phyloP scores from a whole-genome alignment of 169 alveolate species.

The Babesia gibsoni region DNA sequence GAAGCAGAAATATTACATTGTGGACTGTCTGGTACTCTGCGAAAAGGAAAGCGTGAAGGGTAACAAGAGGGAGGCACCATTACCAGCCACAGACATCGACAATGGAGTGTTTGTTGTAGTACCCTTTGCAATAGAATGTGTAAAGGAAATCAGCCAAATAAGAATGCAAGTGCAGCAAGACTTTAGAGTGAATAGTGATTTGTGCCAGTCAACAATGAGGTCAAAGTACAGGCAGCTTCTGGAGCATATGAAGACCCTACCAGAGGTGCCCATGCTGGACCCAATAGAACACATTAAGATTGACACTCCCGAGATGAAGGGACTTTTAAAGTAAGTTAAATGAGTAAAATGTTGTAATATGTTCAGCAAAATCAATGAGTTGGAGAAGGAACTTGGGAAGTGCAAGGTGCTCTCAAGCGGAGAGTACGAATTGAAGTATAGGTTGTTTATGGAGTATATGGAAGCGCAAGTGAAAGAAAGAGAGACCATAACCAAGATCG shows the following conservation, averaged over 20 bases:
- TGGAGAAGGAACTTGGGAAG: slow-evolving; percentile 23
- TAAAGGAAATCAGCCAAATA: slow-evolving; percentile 54
- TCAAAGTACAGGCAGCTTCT: slow-evolving; percentile 35
- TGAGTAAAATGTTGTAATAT: neutral
- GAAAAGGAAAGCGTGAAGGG: slow-evolving; percentile 11
- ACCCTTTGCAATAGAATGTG: slow-evolving; percentile 47
- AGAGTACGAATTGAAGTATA: slow-evolving; percentile 30
- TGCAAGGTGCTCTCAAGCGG: slow-evolving; percentile 35
- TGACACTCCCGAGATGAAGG: slow-evolving; percentile 70
- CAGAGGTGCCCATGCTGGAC: slow-evolving; percentile 81
- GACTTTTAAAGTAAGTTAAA: slow-evolving; percentile 50
- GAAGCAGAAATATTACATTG: slow-evolving; percentile 20
- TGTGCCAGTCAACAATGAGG: slow-evolving; percentile 38
- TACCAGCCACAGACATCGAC: slow-evolving; percentile 23
- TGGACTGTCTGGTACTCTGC: slow-evolving; percentile 56
- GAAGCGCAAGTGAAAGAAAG: slow-evolving; percentile 23
- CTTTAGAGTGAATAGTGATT: slow-evolving; percentile 13
- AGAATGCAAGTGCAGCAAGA: slow-evolving; percentile 40
- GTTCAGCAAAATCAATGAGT: slow-evolving; percentile 25
- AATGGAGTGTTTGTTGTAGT: slow-evolving; percentile 32
- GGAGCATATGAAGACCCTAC: slow-evolving; percentile 35
- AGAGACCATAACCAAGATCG: slow-evolving; percentile 25
- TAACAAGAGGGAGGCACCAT: slow-evolving; percentile 10
- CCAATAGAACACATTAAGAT: slow-evolving; percentile 91
- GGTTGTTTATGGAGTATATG: slow-evolving; percentile 35